Conservation (phyloP, 805 yeast genomes). For the Nakazawaea sp. region DNA sequence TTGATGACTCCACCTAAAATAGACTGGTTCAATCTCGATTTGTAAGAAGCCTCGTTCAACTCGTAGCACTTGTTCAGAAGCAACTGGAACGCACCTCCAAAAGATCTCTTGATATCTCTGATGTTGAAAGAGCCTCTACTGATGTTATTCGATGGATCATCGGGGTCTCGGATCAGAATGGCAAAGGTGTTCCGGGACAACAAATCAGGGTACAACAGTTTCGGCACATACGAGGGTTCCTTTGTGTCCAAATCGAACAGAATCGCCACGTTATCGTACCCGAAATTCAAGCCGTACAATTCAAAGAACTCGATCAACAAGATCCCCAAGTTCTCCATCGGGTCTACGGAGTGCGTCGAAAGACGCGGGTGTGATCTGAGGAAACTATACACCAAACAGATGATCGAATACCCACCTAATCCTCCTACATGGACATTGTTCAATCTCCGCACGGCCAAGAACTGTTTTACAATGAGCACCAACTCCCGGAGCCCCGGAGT, state of each 20-base stretch:
- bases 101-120: conserved; percentile 73
- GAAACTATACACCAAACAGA: conserved; percentile 78
- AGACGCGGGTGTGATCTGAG: conserved; percentile 74
- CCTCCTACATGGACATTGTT: conserved; percentile 93
- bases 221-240: conserved; percentile 51
- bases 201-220: conserved; percentile 43
- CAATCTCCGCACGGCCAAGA: conserved; percentile 66
- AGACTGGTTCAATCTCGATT: conserved; percentile 61
- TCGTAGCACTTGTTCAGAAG: conserved; percentile 71
- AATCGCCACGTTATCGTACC: conserved; percentile 72
- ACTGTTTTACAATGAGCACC: conserved; percentile 79
- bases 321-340: conserved; percentile 76
- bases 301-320: conserved; percentile 88
- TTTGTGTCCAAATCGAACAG: conserved; percentile 47
- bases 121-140: conserved; percentile 81
- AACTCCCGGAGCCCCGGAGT: conserved; percentile 81
- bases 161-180: conserved; percentile 83
- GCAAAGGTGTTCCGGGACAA: conserved; percentile 52
- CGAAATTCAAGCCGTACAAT: conserved; percentile 83
- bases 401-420: conserved; percentile 89
- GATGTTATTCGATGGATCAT: conserved; percentile 76
- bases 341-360: conserved; percentile 56
- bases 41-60: conserved; percentile 58
- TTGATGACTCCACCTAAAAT: conserved; percentile 75
- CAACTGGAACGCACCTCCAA: conserved; percentile 81